These are phyloP conservation scores for Parasitella parasitica DNA, from an alignment of 371 early-diverging fungal species.

Conservation along the genomic window DNA sequence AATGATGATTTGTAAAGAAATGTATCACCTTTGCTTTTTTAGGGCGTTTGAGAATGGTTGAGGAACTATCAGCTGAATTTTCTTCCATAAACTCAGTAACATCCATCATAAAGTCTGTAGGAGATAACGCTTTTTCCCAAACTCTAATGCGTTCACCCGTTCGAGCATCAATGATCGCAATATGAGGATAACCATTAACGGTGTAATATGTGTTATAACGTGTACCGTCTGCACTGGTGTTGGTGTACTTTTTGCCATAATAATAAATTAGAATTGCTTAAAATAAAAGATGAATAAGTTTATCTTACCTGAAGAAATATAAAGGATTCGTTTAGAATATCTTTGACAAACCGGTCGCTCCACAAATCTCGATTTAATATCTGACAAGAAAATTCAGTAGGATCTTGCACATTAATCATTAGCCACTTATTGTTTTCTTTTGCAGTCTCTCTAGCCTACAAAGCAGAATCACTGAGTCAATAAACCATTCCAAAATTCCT, in stretches of 20 bases:
- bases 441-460: slow-evolving; percentile 71
- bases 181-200: slow-evolving; percentile 72
- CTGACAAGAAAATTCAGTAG: slow-evolving; percentile 85
- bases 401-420: slow-evolving; percentile 85
- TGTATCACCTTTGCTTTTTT: slow-evolving; percentile 31
- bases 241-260: slow-evolving; percentile 46
- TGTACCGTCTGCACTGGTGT: slow-evolving; percentile 70
- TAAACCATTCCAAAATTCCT: background rate
- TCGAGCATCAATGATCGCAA: slow-evolving; percentile 87
- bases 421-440: slow-evolving; percentile 74
- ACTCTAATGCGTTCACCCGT: slow-evolving; percentile 72
- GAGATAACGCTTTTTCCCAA: slow-evolving; percentile 57
- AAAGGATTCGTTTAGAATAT: slow-evolving; percentile 76
- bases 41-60: slow-evolving; percentile 26
- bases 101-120: slow-evolving; percentile 71
- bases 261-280: background rate
- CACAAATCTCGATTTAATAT: slow-evolving; percentile 91
- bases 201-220: slow-evolving; percentile 75
- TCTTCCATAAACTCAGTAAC: slow-evolving; percentile 53
- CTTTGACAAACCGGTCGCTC: slow-evolving; percentile 77
- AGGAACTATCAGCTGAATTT: slow-evolving; percentile 17
- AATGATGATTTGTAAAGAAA: background rate
- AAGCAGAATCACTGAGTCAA: background rate
- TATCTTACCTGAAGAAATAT: slow-evolving; percentile 75
- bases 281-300: background rate